phyloP scores from a whole-genome alignment of 2,329 filamentous ascomycete species.

The Chaetomiaceae sp. region DNA sequence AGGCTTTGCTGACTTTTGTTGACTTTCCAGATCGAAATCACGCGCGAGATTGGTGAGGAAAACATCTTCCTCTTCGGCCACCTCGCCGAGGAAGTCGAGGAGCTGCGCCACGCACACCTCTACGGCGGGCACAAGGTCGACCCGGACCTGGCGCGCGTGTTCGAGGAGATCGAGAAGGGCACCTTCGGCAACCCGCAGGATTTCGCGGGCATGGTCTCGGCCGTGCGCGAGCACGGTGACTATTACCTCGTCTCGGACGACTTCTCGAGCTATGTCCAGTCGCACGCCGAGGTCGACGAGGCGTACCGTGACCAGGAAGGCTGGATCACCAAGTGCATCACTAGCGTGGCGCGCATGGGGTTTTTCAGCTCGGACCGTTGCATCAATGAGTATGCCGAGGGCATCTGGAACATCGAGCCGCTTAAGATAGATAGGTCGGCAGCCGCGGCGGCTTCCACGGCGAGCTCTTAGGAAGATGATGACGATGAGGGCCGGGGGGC shows the following conservation, averaged over 20 bases:
- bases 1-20: conserved; percentile 13
- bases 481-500: background rate
- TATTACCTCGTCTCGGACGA: conserved; percentile 98
- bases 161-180: conserved; percentile 72
- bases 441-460: too few species aligned
- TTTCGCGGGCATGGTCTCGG: conserved; percentile 78
- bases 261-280: conserved; percentile 91
- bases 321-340: conserved; percentile 89
- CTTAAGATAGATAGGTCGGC: conserved; percentile 43
- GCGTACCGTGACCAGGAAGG: conserved; percentile 88
- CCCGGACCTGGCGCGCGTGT: conserved; percentile 72
- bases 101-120: conserved; percentile 83
- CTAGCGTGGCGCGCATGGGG: conserved; percentile 86
- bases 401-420: conserved; percentile 95
- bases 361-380: conserved; percentile 95
- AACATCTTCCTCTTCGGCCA: conserved; percentile 99
- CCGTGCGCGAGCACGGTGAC: conserved; percentile 88
- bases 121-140: conserved; percentile 79
- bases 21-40: conserved; percentile 83
- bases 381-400: conserved; percentile 95
- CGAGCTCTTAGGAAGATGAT: background rate
- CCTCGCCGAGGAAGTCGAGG: conserved; percentile 92
- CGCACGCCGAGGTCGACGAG: conserved; percentile 85
- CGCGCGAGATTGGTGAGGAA: conserved; percentile 89
- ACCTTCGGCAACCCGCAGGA: conserved; percentile 74